Percentiles rank a stretch among this genome's conserved stretches.
Evolutionary conservation across 2,329 filamentous ascomycete species (phyloP).

Genomic region (Byssoonygena ceratinophila): DNA sequence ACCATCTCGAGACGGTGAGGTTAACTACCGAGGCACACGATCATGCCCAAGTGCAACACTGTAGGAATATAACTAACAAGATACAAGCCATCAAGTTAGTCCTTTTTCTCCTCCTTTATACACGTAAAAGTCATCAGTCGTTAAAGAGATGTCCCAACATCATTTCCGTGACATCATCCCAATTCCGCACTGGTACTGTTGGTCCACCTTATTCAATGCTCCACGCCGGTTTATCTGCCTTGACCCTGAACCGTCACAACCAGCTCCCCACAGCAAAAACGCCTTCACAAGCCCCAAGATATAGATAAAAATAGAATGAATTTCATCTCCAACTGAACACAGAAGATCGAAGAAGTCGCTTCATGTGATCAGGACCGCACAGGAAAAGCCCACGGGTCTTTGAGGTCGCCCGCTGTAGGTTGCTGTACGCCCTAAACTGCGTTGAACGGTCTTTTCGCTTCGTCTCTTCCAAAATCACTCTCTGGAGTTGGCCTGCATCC

Average conservation of each 20-base stretch:
- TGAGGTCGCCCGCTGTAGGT: constrained; percentile 21
- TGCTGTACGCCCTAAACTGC: constrained; percentile 13
- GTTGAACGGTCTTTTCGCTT: constrained; percentile 16
- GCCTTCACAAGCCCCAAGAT: not conserved
- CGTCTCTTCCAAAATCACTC: constrained; percentile 22
- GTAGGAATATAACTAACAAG: not conserved
- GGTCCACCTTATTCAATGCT: not conserved
- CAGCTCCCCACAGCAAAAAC: not conserved
- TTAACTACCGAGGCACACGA: constrained; percentile 6
- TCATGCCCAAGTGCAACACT: constrained; percentile 2
- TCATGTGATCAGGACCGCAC: constrained; percentile 28
- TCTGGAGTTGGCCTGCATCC: constrained; percentile 20
- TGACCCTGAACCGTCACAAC: not conserved
- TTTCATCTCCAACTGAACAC: constrained; percentile 15
- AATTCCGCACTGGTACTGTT: not conserved
- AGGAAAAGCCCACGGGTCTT: constrained; percentile 23
- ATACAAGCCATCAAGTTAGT: not conserved
- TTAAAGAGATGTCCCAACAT: not conserved
- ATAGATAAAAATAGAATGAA: not conserved
- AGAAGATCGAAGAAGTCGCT: constrained; percentile 22
- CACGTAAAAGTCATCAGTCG: not conserved
- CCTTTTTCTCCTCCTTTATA: not conserved
- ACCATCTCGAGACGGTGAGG: constrained; percentile 3
- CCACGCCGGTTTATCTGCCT: not conserved
- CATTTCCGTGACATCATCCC: constrained; percentile 1